Base-by-base conservation (phyloP, 768 basidiomycete species). In the Auricularia cornea region DNA sequence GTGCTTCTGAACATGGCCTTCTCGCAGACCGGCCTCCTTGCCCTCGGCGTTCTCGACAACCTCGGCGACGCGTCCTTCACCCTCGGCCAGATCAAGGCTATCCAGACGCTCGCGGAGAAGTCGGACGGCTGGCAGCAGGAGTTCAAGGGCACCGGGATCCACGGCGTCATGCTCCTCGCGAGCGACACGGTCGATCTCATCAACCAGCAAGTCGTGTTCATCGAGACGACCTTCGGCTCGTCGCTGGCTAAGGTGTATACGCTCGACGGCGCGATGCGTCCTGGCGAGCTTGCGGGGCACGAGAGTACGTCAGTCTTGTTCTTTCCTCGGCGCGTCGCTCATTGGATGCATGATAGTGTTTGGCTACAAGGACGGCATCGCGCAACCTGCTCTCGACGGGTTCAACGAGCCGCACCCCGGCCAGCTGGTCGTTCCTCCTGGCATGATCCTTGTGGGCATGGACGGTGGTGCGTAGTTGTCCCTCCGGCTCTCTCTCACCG, bases 341-440 rank as follows among this genome's bases (percentile, higher is more conserved):
- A 56, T 33, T 33, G 14, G 51, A 2, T 18, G 16, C 26, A 5
- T 26, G 11, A 20, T 31, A 62, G 65, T 69, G 65, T 71, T 71
- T 38, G 70, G 70, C 3, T 71, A 60, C 59, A 52, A 67, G n/a
- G 70, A 71, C 56, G 70, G 70, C 48, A 68, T 71, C 44, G 62
- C 63, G 20, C 62, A 68, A 29, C 70, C 70, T 11, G 65, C 62
- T 35, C 38, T 70, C 33, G 28, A 38, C 3, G 69, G 69, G 35
- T 69, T 69, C 44, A 60, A 40, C n/a, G 32, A 59, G n/a, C 56
- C 63, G 11, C 48, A 64, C 23, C 70, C 70, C n/a, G 69, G 70
- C 23, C 70, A 69, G 40, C 32, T 51, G 20, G 32, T 61, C 3
- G 63, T 69, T 20, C 61, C 60, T 10, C 64, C 68, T 18, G 70